Conservation (phyloP, 2,329 filamentous ascomycete genomes). For the Scedosporium minutisporum region DNA sequence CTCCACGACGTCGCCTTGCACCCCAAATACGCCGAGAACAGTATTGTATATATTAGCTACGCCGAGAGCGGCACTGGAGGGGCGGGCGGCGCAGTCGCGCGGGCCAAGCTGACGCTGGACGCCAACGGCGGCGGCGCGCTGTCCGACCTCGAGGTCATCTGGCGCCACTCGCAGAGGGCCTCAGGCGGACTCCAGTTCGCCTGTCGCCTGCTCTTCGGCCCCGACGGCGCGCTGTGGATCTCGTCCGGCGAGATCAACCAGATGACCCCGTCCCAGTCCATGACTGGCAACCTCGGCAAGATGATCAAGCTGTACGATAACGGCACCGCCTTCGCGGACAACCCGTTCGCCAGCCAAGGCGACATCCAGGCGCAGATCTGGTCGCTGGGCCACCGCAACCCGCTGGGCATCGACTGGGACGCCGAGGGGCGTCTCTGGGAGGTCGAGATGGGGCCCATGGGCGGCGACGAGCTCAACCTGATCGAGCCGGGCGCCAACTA, state of each 20-base stretch:
- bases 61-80: constrained; percentile 18
- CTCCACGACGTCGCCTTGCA: constrained; percentile 23
- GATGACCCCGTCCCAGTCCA: constrained; percentile 19
- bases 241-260: constrained; percentile 23
- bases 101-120: constrained; percentile 20
- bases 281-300: constrained; percentile 24
- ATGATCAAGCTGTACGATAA: constrained; percentile 22
- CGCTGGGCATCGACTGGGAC: constrained; percentile 23
- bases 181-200: constrained; percentile 20
- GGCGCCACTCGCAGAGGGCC: constrained; percentile 21
- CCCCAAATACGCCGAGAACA: constrained; percentile 22
- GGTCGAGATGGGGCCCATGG: constrained; percentile 24
- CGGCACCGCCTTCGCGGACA: constrained; percentile 20
- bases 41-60: constrained; percentile 22
- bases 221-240: constrained; percentile 20
- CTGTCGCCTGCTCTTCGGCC: constrained; percentile 20
- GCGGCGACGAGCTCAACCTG: constrained; percentile 25
- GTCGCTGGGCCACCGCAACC: constrained; percentile 23
- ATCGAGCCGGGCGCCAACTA: constrained; percentile 23
- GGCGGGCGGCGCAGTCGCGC: constrained; percentile 20
- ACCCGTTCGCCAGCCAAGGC: constrained; percentile 22
- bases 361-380: constrained; percentile 20
- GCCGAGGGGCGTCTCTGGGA: constrained; percentile 24
- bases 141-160: constrained; percentile 20
- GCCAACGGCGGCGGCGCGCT: constrained; percentile 20